A percentile compares a stretch with the other conserved stretches of the same genome.
These are phyloP conservation scores for Eleusine indica DNA, from an alignment of 176 grass and related monocot genomes.

Conservation along the genomic window DNA sequence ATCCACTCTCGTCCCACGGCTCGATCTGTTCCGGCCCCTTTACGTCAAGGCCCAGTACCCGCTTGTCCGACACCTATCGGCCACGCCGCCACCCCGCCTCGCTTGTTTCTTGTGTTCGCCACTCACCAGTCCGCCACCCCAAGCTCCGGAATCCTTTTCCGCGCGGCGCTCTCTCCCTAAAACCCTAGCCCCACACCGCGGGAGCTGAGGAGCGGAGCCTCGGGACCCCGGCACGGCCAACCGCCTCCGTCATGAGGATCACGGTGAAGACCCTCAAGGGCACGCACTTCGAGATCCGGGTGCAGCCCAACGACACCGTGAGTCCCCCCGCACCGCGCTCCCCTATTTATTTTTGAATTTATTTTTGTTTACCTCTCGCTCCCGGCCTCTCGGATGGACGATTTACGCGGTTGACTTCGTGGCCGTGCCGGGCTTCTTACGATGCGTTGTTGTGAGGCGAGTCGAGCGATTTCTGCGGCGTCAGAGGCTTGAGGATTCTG, in stretches of 20 bases:
- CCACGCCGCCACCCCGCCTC: not conserved
- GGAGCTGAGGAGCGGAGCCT: not conserved
- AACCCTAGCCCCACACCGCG: slow-evolving; percentile 46
- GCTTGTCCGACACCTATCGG: not conserved
- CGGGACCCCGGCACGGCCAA: not conserved
- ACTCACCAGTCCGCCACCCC: not conserved
- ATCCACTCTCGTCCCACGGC: too few relatives aligned
- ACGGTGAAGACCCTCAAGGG: slow-evolving; percentile 95
- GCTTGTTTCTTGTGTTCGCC: not conserved
- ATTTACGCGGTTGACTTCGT: not conserved
- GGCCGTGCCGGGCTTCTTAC: not conserved
- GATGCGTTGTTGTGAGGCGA: not conserved
- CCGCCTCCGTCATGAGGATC: slow-evolving; percentile 62
- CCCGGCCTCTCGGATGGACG: not conserved
- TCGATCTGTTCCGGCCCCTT: not conserved
- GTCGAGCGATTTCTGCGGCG: not conserved
- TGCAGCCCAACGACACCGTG: slow-evolving; percentile 80
- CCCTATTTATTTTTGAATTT: not conserved
- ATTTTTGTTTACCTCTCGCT: not conserved
- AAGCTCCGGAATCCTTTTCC: not conserved
- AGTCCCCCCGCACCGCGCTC: not conserved
- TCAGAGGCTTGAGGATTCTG: not conserved
- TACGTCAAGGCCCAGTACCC: not conserved
- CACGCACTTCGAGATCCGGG: slow-evolving; percentile 81
- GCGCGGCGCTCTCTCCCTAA: slow-evolving; percentile 29